Percentiles rank a stretch among this genome's conserved stretches.
Evolutionary conservation across 169 alveolate genomes (phyloP).

Genomic region (Plasmodium cynomolgi): DNA sequence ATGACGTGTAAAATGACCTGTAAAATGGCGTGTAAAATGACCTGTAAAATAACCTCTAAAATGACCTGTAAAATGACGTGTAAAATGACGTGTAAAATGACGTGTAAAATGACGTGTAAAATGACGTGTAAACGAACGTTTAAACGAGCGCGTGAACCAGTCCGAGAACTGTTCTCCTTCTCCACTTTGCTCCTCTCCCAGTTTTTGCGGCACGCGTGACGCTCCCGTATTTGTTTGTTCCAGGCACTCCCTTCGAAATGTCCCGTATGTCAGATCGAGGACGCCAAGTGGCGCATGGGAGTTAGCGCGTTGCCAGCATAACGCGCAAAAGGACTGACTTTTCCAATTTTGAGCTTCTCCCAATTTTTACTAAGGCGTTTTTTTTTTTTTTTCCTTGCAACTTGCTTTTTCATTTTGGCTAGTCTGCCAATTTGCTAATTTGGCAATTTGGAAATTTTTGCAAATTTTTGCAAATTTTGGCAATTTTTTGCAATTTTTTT

Average conservation of each 20-base stretch:
- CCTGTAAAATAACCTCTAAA: too few species aligned
- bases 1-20: too few species aligned
- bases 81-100: not conserved
- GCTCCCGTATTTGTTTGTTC: not conserved
- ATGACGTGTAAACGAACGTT: not conserved
- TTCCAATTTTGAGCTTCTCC: not conserved
- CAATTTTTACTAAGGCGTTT: not conserved
- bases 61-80: too few species aligned
- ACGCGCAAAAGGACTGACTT: not conserved
- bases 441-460: not conserved
- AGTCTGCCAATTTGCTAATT: not conserved
- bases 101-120: not conserved
- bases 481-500: not conserved
- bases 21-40: not conserved
- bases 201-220: not conserved
- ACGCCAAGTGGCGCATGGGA: not conserved
- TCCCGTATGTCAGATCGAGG: not conserved
- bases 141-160: not conserved
- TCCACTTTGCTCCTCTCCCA: not conserved
- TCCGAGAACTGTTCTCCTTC: not conserved
- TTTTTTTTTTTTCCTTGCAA: not conserved
- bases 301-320: not conserved
- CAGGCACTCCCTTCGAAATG: not conserved
- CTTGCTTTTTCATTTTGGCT: not conserved
- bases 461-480: too few species aligned